Conservation (phyloP, 495 filamentous ascomycete genomes). For the Aspergillus indologenus region DNA sequence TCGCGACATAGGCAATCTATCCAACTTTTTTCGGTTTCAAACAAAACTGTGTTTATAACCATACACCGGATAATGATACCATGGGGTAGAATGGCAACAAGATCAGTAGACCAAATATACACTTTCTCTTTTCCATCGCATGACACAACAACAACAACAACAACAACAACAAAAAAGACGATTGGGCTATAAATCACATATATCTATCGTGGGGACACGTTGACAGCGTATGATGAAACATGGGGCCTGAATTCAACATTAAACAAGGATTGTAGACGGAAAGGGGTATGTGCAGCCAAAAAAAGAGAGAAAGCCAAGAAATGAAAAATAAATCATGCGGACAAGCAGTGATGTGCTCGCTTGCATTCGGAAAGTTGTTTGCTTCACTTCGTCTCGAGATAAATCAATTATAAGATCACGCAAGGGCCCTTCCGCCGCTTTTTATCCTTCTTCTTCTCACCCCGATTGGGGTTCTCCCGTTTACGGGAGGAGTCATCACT, state of each 20-base stretch:
- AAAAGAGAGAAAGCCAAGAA: too few species aligned
- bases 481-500: conserved; percentile 36
- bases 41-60: neutral
- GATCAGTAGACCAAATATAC: neutral
- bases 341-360: neutral
- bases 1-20: too few species aligned
- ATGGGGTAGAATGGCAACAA: neutral
- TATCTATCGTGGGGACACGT: conserved; percentile 24
- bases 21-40: neutral
- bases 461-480: conserved; percentile 33
- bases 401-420: conserved; percentile 41
- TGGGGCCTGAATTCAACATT: conserved; percentile 12
- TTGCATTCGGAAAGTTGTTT: conserved; percentile 1
- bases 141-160: conserved; percentile 14
- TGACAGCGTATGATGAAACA: conserved; percentile 21
- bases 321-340: conserved; percentile 3
- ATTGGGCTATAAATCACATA: conserved; percentile 21
- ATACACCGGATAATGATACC: conserved; percentile 1
- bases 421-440: conserved; percentile 35
- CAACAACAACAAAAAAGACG: conserved; percentile 15
- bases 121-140: conserved; percentile 20
- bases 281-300: conserved; percentile 13
- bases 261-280: conserved; percentile 7
- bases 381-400: conserved; percentile 6
- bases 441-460: neutral